phyloP scores from a whole-genome alignment of 2,329 filamentous ascomycete species.

The Bisporella sp. region DNA sequence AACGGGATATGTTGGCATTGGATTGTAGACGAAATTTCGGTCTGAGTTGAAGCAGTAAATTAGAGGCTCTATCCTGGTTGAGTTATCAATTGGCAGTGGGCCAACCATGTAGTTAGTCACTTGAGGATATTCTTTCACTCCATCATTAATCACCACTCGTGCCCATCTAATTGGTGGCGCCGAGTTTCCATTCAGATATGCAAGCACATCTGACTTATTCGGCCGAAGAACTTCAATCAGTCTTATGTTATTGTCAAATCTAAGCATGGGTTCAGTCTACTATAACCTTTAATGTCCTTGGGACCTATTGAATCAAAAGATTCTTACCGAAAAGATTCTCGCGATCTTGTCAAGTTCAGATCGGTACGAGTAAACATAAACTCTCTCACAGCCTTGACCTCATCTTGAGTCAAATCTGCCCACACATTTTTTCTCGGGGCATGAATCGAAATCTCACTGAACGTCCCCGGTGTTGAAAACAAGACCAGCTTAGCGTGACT shows the following conservation, averaged over 20 bases:
- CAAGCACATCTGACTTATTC: conserved; percentile 14
- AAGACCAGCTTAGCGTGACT: background rate
- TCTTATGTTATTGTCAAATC: conserved; percentile 5
- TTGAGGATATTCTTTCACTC: conserved; percentile 1
- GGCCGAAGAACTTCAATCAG: conserved; percentile 12
- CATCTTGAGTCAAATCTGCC: conserved; percentile 5
- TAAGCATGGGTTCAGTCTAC: background rate
- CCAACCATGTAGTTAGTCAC: conserved; percentile 12
- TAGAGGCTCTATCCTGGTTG: conserved; percentile 3
- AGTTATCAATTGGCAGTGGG: conserved; percentile 9
- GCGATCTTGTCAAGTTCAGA: conserved; percentile 9
- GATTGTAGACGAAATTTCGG: conserved; percentile 4
- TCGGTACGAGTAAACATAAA: conserved; percentile 4
- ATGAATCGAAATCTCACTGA: background rate
- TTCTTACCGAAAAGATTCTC: conserved; percentile 4
- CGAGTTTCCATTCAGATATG: conserved; percentile 10
- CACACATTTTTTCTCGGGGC: conserved; percentile 9
- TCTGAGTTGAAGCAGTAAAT: conserved; percentile 10
- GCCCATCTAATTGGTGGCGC: conserved; percentile 9
- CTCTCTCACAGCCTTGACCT: conserved; percentile 2
- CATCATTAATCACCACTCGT: conserved; percentile 8
- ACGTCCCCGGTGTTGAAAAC: background rate
- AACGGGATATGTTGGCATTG: background rate
- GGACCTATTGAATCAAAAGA: background rate
- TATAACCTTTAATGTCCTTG: background rate